Evolutionary conservation across 306 rosid genomes (phyloP).

Genomic region (Medicago truncatula): DNA sequence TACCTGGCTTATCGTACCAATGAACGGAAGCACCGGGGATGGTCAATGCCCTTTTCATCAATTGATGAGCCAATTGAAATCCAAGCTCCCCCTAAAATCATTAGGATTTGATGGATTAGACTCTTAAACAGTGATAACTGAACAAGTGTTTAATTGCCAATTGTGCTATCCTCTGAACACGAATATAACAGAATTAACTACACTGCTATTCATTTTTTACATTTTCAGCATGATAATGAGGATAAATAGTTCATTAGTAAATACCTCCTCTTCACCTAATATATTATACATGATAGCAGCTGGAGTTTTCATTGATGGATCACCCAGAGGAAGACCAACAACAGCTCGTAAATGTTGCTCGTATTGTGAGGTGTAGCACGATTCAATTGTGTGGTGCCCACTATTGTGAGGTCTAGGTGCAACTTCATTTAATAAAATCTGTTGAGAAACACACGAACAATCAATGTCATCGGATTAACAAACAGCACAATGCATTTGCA

Average conservation of each 20-base stretch:
- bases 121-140: constrained; percentile 7
- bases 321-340: constrained; percentile 98
- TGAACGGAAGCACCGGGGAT: constrained; percentile 79
- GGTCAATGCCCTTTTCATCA: constrained; percentile 66
- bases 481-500: constrained; percentile 19
- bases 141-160: background rate
- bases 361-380: constrained; percentile 87
- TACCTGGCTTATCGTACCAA: constrained; percentile 98
- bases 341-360: constrained; percentile 96
- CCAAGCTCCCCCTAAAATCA: constrained; percentile 76
- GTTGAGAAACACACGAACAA: constrained; percentile 33
- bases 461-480: constrained; percentile 35
- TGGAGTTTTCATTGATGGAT: constrained; percentile 81
- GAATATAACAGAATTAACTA: constrained; percentile 12
- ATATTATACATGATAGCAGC: constrained; percentile 93
- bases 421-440: constrained; percentile 94
- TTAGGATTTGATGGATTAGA: constrained; percentile 32
- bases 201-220: background rate
- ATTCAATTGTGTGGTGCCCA: constrained; percentile 95
- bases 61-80: constrained; percentile 71
- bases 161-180: background rate
- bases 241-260: constrained; percentile 9
- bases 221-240: constrained; percentile 12
- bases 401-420: constrained; percentile 98
- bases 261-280: constrained; percentile 90